Evolutionary conservation across 352 stramenopile species (phyloP).

Genomic region (Pythium periplocum): DNA sequence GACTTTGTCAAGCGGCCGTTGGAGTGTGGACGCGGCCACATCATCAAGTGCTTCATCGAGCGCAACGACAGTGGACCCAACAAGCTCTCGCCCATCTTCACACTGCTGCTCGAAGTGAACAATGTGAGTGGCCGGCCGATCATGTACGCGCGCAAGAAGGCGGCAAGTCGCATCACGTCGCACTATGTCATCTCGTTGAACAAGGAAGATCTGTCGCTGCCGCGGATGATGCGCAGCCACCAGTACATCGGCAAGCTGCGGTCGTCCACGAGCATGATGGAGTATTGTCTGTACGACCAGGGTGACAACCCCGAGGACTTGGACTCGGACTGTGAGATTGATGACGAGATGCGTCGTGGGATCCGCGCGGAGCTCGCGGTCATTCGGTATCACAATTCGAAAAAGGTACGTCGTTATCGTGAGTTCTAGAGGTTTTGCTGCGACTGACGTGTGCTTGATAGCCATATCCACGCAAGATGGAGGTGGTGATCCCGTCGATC

Average conservation of each 20-base stretch:
- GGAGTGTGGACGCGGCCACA: constrained; percentile 67
- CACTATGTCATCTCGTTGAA: constrained; percentile 88
- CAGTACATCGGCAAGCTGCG: constrained; percentile 86
- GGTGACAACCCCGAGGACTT: constrained; percentile 83
- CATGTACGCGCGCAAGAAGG: constrained; percentile 79
- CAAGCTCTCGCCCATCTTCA: constrained; percentile 81
- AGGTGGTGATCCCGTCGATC: constrained; percentile 73
- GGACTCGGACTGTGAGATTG: constrained; percentile 74
- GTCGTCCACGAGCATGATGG: constrained; percentile 73
- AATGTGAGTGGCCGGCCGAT: constrained; percentile 80
- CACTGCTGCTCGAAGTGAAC: constrained; percentile 77
- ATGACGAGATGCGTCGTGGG: constrained; percentile 69
- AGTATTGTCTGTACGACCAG: constrained; percentile 84
- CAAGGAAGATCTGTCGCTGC: constrained; percentile 78
- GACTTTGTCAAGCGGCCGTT: constrained; percentile 78
- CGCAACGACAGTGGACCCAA: constrained; percentile 73
- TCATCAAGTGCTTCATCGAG: constrained; percentile 89
- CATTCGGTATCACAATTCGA: constrained; percentile 66
- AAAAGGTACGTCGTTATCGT: constrained; percentile 36
- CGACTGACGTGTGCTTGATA: constrained; percentile 10
- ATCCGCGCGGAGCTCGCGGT: constrained; percentile 69
- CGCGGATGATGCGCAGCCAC: constrained; percentile 73
- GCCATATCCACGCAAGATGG: constrained; percentile 75
- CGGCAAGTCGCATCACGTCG: constrained; percentile 66
- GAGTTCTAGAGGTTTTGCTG: not conserved